Conservation (phyloP, 164 flowering plant species). For the Malania oleifera region DNA sequence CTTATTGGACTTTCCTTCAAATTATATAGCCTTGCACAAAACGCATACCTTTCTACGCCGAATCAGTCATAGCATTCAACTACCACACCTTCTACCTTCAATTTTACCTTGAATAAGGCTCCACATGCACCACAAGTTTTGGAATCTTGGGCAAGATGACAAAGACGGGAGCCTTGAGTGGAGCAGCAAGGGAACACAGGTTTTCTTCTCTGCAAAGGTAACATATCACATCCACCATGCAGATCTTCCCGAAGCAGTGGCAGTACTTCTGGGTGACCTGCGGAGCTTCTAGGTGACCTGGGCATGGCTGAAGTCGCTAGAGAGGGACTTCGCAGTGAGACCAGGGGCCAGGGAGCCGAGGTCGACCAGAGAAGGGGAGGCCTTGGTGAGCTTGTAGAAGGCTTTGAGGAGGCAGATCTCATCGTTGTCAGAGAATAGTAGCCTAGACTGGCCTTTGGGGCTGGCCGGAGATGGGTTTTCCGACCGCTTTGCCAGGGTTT, state of each 20-base stretch:
- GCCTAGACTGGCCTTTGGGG: background rate
- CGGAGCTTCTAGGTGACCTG: constrained; percentile 15
- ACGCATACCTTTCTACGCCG: too few species aligned
- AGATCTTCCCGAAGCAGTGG: constrained; percentile 82
- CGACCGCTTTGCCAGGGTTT: too few species aligned
- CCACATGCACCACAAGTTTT: constrained; percentile 54
- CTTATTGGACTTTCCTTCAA: too few species aligned
- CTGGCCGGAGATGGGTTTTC: too few species aligned
- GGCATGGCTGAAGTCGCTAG: background rate
- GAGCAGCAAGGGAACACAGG: constrained; percentile 40
- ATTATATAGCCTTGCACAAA: too few species aligned
- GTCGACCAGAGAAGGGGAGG: background rate
- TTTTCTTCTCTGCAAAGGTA: constrained; percentile 56
- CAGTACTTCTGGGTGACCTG: too few species aligned
- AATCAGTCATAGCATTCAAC: too few species aligned
- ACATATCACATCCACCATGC: constrained; percentile 78
- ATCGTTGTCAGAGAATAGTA: constrained; percentile 9
- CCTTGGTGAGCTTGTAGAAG: background rate
- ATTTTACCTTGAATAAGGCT: constrained; percentile 69
- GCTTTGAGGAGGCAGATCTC: constrained; percentile 11
- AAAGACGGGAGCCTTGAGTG: constrained; percentile 59
- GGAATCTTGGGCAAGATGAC: constrained; percentile 31
- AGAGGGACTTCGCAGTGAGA: background rate
- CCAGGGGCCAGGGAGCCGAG: too few species aligned
- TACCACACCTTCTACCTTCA: too few species aligned